phyloP scores from a whole-genome alignment of 768 basidiomycete species.

The Leccinum imitatum region DNA sequence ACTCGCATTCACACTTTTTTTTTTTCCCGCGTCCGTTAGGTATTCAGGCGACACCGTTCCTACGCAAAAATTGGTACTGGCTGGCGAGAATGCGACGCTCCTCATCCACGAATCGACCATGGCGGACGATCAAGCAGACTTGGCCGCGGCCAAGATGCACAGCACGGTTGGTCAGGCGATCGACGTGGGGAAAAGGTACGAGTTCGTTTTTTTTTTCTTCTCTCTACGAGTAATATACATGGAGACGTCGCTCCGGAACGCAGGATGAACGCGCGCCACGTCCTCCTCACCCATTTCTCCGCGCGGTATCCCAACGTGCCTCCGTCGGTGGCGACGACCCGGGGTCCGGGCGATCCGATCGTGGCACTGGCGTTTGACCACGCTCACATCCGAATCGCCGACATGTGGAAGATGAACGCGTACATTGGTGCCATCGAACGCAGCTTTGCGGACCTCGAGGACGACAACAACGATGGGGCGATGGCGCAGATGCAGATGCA shows the following conservation, averaged over 20 bases:
- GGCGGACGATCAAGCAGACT: conserved; percentile 75
- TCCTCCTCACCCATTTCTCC: conserved; percentile 95
- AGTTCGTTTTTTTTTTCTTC: not conserved
- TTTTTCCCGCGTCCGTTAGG: not conserved
- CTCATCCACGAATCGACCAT: conserved; percentile 95
- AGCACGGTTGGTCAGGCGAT: conserved; percentile 91
- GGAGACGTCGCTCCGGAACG: not conserved
- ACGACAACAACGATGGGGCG: conserved; percentile 34
- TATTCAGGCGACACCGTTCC: conserved; percentile 94
- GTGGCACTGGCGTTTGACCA: conserved; percentile 84
- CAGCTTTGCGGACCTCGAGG: conserved; percentile 53
- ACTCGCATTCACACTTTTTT: not conserved
- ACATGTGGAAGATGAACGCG: conserved; percentile 83
- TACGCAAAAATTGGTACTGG: conserved; percentile 59
- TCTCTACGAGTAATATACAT: not conserved
- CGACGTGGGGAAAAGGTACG: conserved; percentile 67
- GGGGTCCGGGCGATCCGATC: conserved; percentile 37
- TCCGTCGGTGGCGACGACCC: conserved; percentile 33
- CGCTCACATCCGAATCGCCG: conserved; percentile 64
- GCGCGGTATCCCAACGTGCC: conserved; percentile 91
- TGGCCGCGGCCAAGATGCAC: conserved; percentile 78
- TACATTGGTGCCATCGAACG: conserved; percentile 73
- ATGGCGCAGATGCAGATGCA: not conserved
- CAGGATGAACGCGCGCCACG: conserved; percentile 83
- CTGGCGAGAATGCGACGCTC: conserved; percentile 68